These are phyloP conservation scores for Fusarium dlaminii DNA, from an alignment of 2,329 filamentous ascomycete species.

Conservation along the genomic window DNA sequence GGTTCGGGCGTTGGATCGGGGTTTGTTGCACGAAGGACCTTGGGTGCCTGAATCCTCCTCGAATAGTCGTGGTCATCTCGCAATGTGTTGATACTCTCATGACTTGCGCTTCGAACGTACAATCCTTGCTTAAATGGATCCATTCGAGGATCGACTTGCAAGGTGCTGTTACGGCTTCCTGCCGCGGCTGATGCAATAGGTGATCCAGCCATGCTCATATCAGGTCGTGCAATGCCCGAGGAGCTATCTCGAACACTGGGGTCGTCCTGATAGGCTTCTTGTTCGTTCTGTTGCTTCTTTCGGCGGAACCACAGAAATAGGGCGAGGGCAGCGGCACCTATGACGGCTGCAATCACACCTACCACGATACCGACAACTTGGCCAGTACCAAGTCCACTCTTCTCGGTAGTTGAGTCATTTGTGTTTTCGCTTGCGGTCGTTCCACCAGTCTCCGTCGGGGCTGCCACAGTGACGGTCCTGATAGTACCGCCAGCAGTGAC, in stretches of 20 bases:
- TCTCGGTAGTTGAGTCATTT: slow-evolving; percentile 24
- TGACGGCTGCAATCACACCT: slow-evolving; percentile 58
- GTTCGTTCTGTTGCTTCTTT: slow-evolving; percentile 55
- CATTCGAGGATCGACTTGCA: slow-evolving; percentile 71
- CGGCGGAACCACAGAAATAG: slow-evolving; percentile 58
- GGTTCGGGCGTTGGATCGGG: slow-evolving; percentile 59
- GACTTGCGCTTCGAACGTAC: slow-evolving; percentile 67
- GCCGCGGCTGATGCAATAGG: slow-evolving; percentile 47
- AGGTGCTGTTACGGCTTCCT: slow-evolving; percentile 61
- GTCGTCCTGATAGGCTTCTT: slow-evolving; percentile 55
- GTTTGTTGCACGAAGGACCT: slow-evolving; percentile 70
- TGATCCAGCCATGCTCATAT: slow-evolving; percentile 52
- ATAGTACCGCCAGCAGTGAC: slow-evolving; percentile 64
- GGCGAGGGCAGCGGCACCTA: slow-evolving; percentile 48
- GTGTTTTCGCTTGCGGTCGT: slow-evolving; percentile 32
- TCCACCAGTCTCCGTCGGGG: slow-evolving; percentile 50
- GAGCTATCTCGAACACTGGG: slow-evolving; percentile 62
- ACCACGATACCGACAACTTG: slow-evolving; percentile 63
- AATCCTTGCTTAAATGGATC: slow-evolving; percentile 68
- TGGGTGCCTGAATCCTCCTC: slow-evolving; percentile 63
- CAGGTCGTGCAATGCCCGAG: slow-evolving; percentile 56
- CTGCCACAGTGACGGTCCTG: slow-evolving; percentile 63
- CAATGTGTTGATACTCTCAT: slow-evolving; percentile 70
- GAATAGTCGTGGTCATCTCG: slow-evolving; percentile 74
- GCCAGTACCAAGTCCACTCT: slow-evolving; percentile 54